Base-by-base conservation (phyloP, 2,329 filamentous ascomycete genomes). In the Clonostachys rhizophaga region DNA sequence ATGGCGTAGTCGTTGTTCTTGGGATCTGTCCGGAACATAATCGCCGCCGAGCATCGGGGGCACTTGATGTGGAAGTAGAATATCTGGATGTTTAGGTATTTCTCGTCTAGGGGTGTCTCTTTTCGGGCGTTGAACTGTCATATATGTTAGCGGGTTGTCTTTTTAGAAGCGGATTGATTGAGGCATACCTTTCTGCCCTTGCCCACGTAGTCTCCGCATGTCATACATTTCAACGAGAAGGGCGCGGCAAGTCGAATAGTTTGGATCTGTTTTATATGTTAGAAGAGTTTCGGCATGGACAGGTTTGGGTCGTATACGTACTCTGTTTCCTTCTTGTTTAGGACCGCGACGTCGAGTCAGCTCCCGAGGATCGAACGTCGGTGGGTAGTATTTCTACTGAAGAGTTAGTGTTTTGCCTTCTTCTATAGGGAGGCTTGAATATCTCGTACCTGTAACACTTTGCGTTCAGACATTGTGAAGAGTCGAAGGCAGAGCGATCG, bases 21-120 rank as follows among this genome's bases (percentile, higher is more conserved):
- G 0, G 94, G 94, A 56, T 99, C 94, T 0, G 94, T 97, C 53
- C 88, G 86, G 73, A 97, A 95, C 0, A 89, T 91, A 56, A 97
- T 96, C 61, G 96, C 90, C 40, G 81, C 84, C 40, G 78, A 84
- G 68, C 92, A 96, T 43, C 90, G 74, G 34, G 91, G 95, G 68
- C 92, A 96, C 8, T 89, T 80, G 58, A 92, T 95, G 52, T 63
- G 59, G 74, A 97, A 96, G 33, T 87, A 82, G 69, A 86, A 94
- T 53, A 95, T 91, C 50, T 89, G 82, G 52, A 97, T 95, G 44
- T 81, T 81, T 42, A 96, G 82, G 70, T 99, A 99, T 55, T 86
- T 88, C 58, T 96, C 88, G 17, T 94, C 87, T 0, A 82, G 83
- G 1, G 89, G 90, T 0, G 88, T 96, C 62, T 96, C 91, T 62